These are phyloP conservation scores for Petunia hybrid DNA, from an alignment of 305 asterid genomes.

Conservation along the genomic window DNA sequence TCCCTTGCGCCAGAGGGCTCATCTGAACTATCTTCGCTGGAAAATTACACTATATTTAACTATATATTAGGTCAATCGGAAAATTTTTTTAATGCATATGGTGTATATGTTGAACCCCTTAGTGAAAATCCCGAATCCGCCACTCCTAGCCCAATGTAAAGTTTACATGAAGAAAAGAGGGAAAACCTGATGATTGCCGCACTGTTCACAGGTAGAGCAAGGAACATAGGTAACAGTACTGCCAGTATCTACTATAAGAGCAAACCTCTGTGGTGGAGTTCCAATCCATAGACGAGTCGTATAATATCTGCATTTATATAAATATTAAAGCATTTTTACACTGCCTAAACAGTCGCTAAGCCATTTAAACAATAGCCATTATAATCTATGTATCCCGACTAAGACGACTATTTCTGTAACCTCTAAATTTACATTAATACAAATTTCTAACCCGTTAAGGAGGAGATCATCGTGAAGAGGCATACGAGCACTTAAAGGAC, in stretches of 20 bases:
- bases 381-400: too few species aligned
- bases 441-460: conserved; percentile 45
- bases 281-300: conserved; percentile 93
- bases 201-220: conserved; percentile 86
- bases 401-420: too few species aligned
- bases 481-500: conserved; percentile 47
- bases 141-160: not conserved
- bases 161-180: not conserved
- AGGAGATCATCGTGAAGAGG: conserved; percentile 52
- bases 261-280: conserved; percentile 89
- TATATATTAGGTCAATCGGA: not conserved
- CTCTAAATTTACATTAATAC: not conserved
- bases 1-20: too few species aligned
- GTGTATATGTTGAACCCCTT: too few species aligned
- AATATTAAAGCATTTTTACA: too few species aligned
- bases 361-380: too few species aligned
- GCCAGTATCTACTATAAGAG: conserved; percentile 92
- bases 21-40: too few species aligned
- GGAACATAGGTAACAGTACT: conserved; percentile 96
- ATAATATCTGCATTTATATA: conserved; percentile 65
- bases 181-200: conserved; percentile 89
- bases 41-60: not conserved
- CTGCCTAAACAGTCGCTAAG: too few species aligned
- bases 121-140: too few species aligned
- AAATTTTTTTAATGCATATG: too few species aligned